These are phyloP conservation scores for Monosporascus sp. DNA, from an alignment of 2,329 filamentous ascomycete genomes.

Conservation along the genomic window DNA sequence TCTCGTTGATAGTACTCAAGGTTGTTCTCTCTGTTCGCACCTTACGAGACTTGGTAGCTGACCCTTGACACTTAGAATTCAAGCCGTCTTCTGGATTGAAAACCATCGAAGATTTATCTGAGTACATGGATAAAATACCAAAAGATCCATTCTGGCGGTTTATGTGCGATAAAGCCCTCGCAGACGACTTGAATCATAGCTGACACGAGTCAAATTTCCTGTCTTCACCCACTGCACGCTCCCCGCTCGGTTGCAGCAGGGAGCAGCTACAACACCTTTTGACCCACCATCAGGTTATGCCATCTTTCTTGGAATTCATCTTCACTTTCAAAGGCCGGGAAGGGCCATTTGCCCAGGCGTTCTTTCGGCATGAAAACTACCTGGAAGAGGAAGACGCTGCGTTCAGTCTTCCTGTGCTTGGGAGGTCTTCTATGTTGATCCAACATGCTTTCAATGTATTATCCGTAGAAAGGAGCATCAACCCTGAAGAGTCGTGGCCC, in stretches of 20 bases:
- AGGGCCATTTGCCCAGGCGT: constrained; percentile 4
- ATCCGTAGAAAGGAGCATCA: constrained; percentile 8
- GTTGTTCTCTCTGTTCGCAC: no score
- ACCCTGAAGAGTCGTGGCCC: constrained; percentile 8
- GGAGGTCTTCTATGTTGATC: constrained; percentile 10
- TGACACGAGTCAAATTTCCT: no score
- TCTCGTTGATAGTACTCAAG: no score
- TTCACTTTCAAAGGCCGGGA: constrained; percentile 11
- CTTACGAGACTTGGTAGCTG: no score
- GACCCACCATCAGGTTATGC: constrained; percentile 19
- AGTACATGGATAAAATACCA: no score
- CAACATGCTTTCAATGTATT: constrained; percentile 18
- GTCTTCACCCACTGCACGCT: no score
- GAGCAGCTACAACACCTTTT: constrained; percentile 13
- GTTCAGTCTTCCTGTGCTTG: neutral
- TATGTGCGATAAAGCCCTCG: no score
- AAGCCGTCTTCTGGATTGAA: no score
- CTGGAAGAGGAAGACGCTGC: constrained; percentile 4
- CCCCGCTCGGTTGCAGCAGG: constrained; percentile 11
- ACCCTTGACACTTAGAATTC: no score
- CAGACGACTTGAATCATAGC: no score
- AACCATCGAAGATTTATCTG: no score
- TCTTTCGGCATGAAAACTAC: constrained; percentile 13
- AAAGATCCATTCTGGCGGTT: no score
- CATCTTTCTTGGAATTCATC: constrained; percentile 15